Percentiles rank a stretch among this genome's conserved stretches.
Evolutionary conservation across 139 green algal genomes (phyloP).

Genomic region (Haematococcus sp.): DNA sequence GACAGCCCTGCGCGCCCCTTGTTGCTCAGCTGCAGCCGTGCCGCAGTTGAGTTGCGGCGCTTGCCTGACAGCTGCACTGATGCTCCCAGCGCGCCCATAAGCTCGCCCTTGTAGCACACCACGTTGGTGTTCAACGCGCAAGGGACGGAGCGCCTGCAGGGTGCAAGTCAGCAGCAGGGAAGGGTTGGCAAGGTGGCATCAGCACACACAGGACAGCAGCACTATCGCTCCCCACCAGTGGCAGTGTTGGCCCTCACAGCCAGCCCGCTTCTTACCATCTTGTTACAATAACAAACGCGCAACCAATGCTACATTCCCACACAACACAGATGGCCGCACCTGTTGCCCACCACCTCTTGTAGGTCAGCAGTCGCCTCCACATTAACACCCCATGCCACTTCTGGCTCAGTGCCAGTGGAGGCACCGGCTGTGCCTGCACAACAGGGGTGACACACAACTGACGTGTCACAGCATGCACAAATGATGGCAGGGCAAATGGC

Average conservation of each 20-base stretch:
- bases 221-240: too few relatives aligned
- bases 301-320: too few relatives aligned
- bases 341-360: background rate
- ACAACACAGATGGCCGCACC: background rate
- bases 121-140: background rate
- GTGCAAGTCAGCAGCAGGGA: background rate
- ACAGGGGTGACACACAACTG: background rate
- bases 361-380: slow-evolving; percentile 19
- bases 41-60: background rate
- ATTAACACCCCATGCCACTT: slow-evolving; percentile 11
- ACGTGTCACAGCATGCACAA: background rate
- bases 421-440: background rate
- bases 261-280: too few relatives aligned
- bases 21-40: slow-evolving; percentile 2
- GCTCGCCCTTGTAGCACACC: slow-evolving; percentile 7
- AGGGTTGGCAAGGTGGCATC: background rate
- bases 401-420: background rate
- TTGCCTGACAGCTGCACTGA: slow-evolving; percentile 1
- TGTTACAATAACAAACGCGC: too few relatives aligned
- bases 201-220: background rate
- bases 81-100: background rate
- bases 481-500: too few relatives aligned
- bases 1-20: background rate
- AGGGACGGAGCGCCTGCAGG: slow-evolving; percentile 7
- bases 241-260: too few relatives aligned